Conservation (phyloP, 2,329 filamentous ascomycete genomes). For the Teratosphaeria destructans region DNA sequence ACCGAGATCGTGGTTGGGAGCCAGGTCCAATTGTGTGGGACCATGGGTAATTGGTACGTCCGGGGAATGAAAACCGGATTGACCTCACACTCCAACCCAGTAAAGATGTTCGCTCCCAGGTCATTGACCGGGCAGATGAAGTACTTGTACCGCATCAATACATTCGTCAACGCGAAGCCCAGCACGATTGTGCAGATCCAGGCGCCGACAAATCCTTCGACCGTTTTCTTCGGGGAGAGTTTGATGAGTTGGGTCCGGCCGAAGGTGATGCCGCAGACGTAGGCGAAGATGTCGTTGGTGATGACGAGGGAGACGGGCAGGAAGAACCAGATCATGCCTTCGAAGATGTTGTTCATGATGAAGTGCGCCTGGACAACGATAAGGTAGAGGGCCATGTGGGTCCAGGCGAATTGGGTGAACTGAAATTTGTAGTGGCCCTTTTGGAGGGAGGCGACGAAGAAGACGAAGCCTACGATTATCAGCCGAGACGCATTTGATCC, state of each 20-base stretch:
- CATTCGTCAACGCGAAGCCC: conserved; percentile 67
- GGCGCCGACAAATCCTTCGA: conserved; percentile 86
- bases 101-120: conserved; percentile 85
- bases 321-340: conserved; percentile 99
- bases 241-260: conserved; percentile 95
- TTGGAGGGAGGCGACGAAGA: conserved; percentile 90
- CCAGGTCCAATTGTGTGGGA: conserved; percentile 54
- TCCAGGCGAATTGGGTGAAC: conserved; percentile 99
- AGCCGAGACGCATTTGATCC: not conserved
- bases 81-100: conserved; percentile 75
- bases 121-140: conserved; percentile 98
- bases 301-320: conserved; percentile 89
- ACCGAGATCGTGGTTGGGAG: conserved; percentile 62
- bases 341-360: conserved; percentile 99
- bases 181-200: conserved; percentile 93
- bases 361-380: conserved; percentile 98
- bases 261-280: conserved; percentile 94
- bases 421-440: conserved; percentile 97
- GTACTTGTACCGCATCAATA: conserved; percentile 85
- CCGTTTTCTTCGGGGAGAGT: conserved; percentile 96
- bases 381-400: conserved; percentile 95
- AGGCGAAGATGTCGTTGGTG: conserved; percentile 97
- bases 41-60: conserved; percentile 56
- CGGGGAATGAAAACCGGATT: conserved; percentile 85
- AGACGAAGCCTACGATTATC: conserved; percentile 67